phyloP scores from a whole-genome alignment of 495 filamentous ascomycete genomes.

The Hyaloscypha bicolor region DNA sequence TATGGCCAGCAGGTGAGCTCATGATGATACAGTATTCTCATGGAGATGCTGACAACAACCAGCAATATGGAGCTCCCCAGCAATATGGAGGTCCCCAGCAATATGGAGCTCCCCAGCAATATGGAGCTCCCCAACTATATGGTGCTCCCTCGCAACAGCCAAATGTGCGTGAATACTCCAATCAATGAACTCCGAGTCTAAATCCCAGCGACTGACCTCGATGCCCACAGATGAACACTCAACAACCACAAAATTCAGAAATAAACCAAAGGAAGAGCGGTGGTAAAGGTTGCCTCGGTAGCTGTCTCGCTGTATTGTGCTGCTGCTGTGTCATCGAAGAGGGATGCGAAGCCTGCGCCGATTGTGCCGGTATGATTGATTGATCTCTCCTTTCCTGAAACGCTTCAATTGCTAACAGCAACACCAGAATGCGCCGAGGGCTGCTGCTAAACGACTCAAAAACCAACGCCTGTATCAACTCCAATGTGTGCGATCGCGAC shows the following conservation, averaged over 20 bases:
- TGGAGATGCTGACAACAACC: not conserved
- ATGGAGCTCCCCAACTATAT: too few relatives aligned
- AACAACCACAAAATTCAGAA: conserved; percentile 18
- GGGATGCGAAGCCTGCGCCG: conserved; percentile 68
- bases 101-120: not conserved
- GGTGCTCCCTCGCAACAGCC: too few relatives aligned
- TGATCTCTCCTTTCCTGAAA: too few relatives aligned
- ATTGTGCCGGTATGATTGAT: conserved; percentile 42
- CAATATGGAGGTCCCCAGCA: conserved; percentile 1
- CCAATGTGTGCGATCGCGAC: not conserved
- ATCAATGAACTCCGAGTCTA: too few relatives aligned
- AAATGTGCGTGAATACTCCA: too few relatives aligned
- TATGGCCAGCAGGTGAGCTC: conserved; percentile 3
- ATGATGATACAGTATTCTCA: not conserved
- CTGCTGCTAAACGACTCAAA: conserved; percentile 25
- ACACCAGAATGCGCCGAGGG: conserved; percentile 26
- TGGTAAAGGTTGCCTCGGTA: conserved; percentile 55
- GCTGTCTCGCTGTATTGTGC: conserved; percentile 63
- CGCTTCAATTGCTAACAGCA: conserved; percentile 9
- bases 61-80: not conserved
- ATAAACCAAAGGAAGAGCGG: conserved; percentile 26
- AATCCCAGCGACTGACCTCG: not conserved
- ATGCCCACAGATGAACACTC: conserved; percentile 46
- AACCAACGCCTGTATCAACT: not conserved
- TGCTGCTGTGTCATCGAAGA: conserved; percentile 73